Evolutionary conservation across 805 yeast species (phyloP).

Genomic region (Teunomyces gatunensis): DNA sequence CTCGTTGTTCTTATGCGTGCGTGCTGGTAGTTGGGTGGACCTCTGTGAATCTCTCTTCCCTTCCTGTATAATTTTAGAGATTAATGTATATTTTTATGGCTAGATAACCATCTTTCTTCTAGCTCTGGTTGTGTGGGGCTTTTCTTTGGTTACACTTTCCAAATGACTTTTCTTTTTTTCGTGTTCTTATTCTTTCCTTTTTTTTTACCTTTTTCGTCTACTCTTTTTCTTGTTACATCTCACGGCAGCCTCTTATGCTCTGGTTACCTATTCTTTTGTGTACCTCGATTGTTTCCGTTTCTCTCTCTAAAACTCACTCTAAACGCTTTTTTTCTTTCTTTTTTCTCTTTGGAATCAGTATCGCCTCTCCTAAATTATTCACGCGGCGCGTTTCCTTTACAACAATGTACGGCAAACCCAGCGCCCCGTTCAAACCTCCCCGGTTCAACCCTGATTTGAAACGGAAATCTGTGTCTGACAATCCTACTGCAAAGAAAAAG

Average conservation of each 20-base stretch:
- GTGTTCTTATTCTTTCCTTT: not conserved
- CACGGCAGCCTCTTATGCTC: no score
- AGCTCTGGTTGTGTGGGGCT: not conserved
- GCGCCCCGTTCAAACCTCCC: conserved; percentile 57
- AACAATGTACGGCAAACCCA: conserved; percentile 19
- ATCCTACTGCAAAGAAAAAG: not conserved
- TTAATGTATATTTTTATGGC: not conserved
- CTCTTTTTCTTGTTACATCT: no score
- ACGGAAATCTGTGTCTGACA: not conserved
- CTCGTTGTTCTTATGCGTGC: not conserved
- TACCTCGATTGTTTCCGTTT: no score
- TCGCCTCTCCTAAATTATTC: not conserved
- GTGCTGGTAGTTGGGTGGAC: not conserved
- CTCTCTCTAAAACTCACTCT: no score
- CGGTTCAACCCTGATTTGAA: conserved; percentile 17
- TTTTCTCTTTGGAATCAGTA: not conserved
- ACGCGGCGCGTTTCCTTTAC: not conserved
- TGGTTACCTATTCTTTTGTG: no score
- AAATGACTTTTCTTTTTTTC: not conserved
- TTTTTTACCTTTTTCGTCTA: not conserved
- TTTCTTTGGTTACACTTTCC: not conserved
- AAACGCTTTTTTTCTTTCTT: not conserved
- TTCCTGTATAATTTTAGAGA: not conserved
- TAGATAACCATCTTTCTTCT: not conserved
- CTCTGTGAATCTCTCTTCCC: not conserved